Evolutionary conservation across 148 eudicot species (phyloP).

Genomic region (Amaranthus hypochondriacus): DNA sequence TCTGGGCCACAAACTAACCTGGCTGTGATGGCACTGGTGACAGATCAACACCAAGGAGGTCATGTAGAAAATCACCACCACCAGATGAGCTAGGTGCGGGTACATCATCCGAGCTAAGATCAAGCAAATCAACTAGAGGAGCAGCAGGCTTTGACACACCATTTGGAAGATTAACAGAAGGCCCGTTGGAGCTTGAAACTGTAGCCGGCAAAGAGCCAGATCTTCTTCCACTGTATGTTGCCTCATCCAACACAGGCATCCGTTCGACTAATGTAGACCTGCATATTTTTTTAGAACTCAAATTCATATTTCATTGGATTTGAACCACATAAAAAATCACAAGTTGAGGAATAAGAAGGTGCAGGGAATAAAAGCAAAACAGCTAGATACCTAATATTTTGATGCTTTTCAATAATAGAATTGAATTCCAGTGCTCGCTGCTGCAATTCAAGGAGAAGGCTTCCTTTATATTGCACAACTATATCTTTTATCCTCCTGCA

Average conservation of each 20-base stretch:
- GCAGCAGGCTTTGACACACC: constrained; percentile 74
- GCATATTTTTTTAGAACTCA: constrained; percentile 23
- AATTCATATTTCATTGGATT: neutral
- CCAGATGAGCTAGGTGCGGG: constrained; percentile 79
- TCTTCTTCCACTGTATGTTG: constrained; percentile 73
- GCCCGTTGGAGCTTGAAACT: constrained; percentile 59
- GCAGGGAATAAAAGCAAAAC: neutral
- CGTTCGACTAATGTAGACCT: constrained; percentile 85
- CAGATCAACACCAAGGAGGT: constrained; percentile 81
- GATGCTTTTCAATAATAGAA: constrained; percentile 81
- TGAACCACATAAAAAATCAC: neutral
- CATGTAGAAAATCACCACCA: constrained; percentile 78
- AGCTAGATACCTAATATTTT: constrained; percentile 51
- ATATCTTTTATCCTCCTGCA: constrained; percentile 73
- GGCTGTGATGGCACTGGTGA: constrained; percentile 55
- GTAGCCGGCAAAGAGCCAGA: constrained; percentile 71
- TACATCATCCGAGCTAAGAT: constrained; percentile 70
- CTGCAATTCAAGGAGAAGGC: constrained; percentile 87
- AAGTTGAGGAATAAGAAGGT: neutral
- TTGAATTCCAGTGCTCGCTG: constrained; percentile 93
- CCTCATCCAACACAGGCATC: constrained; percentile 99
- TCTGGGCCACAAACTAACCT: constrained; percentile 41
- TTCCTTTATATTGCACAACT: constrained; percentile 65
- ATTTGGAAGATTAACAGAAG: constrained; percentile 66
- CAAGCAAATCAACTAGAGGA: constrained; percentile 93